phyloP scores from a whole-genome alignment of 176 grass and related monocot genomes.

The Rhipidocladum racemiflorum region DNA sequence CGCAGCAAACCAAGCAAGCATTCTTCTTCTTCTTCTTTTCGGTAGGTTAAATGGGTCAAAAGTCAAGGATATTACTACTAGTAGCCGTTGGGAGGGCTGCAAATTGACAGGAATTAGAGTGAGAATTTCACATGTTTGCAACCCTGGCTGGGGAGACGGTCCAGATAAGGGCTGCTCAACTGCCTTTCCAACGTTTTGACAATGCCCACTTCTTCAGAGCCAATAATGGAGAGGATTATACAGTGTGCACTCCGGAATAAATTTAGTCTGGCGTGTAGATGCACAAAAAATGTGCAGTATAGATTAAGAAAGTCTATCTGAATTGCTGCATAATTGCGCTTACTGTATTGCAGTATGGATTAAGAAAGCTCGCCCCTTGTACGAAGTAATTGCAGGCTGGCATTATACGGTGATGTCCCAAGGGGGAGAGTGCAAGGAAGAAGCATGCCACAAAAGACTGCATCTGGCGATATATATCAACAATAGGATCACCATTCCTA shows the following conservation, averaged over 20 bases:
- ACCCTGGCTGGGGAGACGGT: constrained; percentile 9
- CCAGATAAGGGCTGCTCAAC: constrained; percentile 55
- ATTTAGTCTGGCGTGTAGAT: constrained; percentile 9
- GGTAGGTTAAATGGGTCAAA: neutral
- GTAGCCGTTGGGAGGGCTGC: constrained; percentile 17
- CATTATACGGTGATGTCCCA: neutral
- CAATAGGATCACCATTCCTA: neutral
- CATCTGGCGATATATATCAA: neutral
- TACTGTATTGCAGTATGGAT: constrained; percentile 13
- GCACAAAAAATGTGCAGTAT: constrained; percentile 31
- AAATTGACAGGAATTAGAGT: constrained; percentile 23
- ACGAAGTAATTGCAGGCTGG: constrained; percentile 12
- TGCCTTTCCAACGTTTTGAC: constrained; percentile 33
- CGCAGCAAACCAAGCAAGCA: constrained; percentile 15
- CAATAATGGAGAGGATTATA: constrained; percentile 38
- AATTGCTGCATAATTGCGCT: constrained; percentile 6
- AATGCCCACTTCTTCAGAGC: neutral
- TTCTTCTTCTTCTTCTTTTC: neutral
- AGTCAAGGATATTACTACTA: neutral
- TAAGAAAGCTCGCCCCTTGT: constrained; percentile 21
- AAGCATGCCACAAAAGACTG: constrained; percentile 5
- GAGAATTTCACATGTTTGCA: constrained; percentile 27
- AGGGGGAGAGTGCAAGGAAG: constrained; percentile 31
- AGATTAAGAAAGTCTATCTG: constrained; percentile 22
- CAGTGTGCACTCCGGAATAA: neutral